Conservation (phyloP, 1,139 yeast species). For the Hansenula anomala region DNA sequence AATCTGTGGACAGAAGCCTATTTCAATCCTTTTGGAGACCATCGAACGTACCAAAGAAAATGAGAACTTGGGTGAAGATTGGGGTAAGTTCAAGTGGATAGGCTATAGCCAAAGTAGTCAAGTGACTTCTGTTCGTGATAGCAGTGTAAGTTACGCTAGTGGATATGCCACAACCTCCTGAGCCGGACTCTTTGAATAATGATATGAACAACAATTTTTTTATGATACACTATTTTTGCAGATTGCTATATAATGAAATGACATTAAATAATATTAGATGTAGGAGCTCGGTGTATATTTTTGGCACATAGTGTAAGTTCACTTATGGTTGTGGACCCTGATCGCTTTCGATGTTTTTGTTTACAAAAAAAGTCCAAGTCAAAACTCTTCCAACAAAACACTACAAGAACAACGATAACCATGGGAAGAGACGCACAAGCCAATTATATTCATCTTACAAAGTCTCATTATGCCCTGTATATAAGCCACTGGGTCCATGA, state of each 20-base stretch:
- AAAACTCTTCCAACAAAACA: too few relatives aligned
- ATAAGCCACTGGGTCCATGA: conserved; percentile 33
- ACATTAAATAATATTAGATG: too few relatives aligned
- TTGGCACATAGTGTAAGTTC: too few relatives aligned
- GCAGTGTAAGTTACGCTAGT: conserved; percentile 88
- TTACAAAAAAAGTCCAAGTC: too few relatives aligned
- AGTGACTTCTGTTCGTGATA: conserved; percentile 47
- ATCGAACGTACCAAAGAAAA: conserved; percentile 32
- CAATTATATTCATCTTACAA: conserved; percentile 28
- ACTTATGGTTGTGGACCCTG: too few relatives aligned
- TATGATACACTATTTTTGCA: too few relatives aligned
- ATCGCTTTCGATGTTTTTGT: too few relatives aligned
- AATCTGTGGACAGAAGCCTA: conserved; percentile 89
- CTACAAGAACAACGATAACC: too few relatives aligned
- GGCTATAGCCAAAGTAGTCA: conserved; percentile 77
- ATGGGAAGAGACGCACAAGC: conserved; percentile 27
- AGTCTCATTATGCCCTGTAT: conserved; percentile 30
- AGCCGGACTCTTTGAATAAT: not conserved
- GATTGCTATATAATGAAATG: too few relatives aligned
- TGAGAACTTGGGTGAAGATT: conserved; percentile 21
- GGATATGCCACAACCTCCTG: conserved; percentile 50
- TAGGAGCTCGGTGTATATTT: too few relatives aligned
- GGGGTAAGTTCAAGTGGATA: conserved; percentile 56
- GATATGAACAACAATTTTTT: too few relatives aligned
- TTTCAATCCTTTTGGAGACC: conserved; percentile 55